Base-by-base conservation (phyloP, 805 yeast species). In the Ascoidea tarda region DNA sequence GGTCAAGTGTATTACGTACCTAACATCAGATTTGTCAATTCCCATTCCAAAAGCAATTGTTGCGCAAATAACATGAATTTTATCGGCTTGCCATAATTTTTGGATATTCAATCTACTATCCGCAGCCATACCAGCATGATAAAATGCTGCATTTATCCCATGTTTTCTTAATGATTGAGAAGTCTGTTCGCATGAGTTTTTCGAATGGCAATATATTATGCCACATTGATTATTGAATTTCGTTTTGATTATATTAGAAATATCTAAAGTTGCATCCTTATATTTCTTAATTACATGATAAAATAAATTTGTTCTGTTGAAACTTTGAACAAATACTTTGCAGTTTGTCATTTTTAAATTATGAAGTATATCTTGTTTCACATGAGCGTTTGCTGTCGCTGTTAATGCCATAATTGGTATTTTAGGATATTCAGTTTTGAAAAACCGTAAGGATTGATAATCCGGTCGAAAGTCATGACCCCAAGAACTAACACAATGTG, bases 1-100 rank as follows among this genome's bases (percentile, higher is more conserved):
- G 5, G 93, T 86, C 57, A 84, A 74, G 68, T 93, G 99, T 47
- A 87, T 80, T 4, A 93, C 98, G 69, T 76, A 90, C 49, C 99
- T 72, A 10, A 93, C 99, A 66, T 93, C 95, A 0, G 96, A 86
- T 65, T 93, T 93, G 68, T 93, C 99, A 53, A 93, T 91, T 49
- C 99, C 99, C 99, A 93, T 93, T 32, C 99, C 99, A 73, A 93
- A 93, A 0, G 99, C 99, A 60, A 93, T 85, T 0, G 99, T 93
- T 0, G 99, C 99, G 69, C 97, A 91, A 12, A 93, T 89, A 1
- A 90, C 84, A 62, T 82, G 84, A 28, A 83, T 68, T 21, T 66
- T 64, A 52, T 84, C 83, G 1, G 68, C 63, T 65, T 93, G 99
- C 99, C 99, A 93, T 38, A 68, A 71, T 28, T 70, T 70, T 66